Evolutionary conservation across 2,329 filamentous ascomycete species (phyloP), one percentile per base, ranked within the genome.

Genomic region (Cercospora berteroae): DNA sequence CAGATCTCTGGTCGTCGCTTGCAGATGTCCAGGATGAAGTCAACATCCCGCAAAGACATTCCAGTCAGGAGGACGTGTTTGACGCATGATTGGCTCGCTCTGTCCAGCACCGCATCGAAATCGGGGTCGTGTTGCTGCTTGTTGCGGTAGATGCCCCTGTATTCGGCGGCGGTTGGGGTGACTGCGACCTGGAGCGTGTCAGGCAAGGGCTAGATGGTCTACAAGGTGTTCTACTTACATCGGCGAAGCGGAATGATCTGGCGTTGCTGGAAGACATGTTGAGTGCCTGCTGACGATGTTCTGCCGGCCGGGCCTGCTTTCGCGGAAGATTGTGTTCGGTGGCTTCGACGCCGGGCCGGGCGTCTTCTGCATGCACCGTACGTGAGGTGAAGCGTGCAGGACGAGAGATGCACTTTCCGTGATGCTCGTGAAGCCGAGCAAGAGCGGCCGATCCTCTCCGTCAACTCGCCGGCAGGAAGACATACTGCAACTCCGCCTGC

Each of bases 101-200:
- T 79, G 27, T 80, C 79, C 36, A 84, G 77, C 0, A 80, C 80
- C 1, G 78, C 75, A 1, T 73, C 68, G 64, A 85, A 82, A 67
- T 85, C 83, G 1, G 81, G 74, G 3, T 78, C 74, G 59, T 85
- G 83, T 60, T 83, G 82, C 66, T 83, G 78, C 67, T 85, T 85
- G 67, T 78, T 79, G 6, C 83, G 81, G 67, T 85, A 85, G 64
- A 83, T 78, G 13, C 83, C 84, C n/a, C 81, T 79, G 64, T 84
- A 85, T 66, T 85, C 81, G 8, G 73, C 71, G 18, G 76, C 75
- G 16, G 76, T 78, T 52, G 75, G 75, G 33, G 77, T 78, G 4
- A 77, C 74, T 55, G 76, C 77, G 64, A 78, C 74, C 76, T 77
- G 52, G 13, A 6, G 18, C 9, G 4, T 39, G 12, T 60, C 33